These are phyloP conservation scores for Nitzschia sp. DNA, from an alignment of 108 stramenopile genomes.

Conservation along the genomic window DNA sequence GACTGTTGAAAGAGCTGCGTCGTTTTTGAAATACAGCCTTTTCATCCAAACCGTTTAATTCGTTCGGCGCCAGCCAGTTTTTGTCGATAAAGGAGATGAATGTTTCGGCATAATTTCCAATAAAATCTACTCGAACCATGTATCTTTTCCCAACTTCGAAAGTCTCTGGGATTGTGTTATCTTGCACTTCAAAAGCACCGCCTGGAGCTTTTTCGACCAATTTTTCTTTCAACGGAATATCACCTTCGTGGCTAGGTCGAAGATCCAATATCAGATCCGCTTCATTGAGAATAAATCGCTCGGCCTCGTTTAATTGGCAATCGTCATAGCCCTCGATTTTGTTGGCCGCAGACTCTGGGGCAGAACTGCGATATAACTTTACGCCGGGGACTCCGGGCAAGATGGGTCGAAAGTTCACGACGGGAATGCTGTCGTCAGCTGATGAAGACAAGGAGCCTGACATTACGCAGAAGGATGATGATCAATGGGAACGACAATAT, in stretches of 20 bases:
- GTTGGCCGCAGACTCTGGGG: neutral
- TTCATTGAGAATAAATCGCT: constrained; percentile 5
- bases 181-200: neutral
- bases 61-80: neutral
- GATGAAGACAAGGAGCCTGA: too few species aligned
- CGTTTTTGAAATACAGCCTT: neutral
- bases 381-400: neutral
- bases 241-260: neutral
- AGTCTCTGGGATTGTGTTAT: neutral
- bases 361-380: neutral
- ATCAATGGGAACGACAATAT: too few species aligned
- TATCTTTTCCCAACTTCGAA: neutral
- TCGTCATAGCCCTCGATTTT: neutral
- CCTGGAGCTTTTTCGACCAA: neutral
- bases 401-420: neutral
- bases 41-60: neutral
- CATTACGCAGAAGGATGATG: too few species aligned
- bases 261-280: constrained; percentile 7
- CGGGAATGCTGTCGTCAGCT: neutral
- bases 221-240: neutral
- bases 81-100: neutral
- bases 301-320: neutral
- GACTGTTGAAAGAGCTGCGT: neutral
- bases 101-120: neutral
- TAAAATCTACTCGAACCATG: neutral